Evolutionary conservation across 2,329 filamentous ascomycete species (phyloP).

Genomic region (Venturia effusa): DNA sequence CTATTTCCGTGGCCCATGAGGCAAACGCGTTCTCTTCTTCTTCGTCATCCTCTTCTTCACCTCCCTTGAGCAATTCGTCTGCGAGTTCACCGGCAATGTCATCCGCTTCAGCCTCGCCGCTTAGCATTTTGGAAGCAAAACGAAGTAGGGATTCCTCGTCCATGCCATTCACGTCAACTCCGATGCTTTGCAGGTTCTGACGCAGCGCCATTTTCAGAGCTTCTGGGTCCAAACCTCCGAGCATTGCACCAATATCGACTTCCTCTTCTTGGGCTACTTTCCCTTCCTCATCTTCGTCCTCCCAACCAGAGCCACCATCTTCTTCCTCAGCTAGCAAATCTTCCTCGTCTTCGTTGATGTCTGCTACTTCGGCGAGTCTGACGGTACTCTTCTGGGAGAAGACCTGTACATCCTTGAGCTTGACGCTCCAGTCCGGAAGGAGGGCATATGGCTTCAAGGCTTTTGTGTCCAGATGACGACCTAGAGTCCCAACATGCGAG

Average conservation of each 20-base stretch:
- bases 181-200: neutral
- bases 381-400: neutral
- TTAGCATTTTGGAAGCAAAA: slow-evolving; percentile 8
- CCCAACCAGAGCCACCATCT: slow-evolving; percentile 5
- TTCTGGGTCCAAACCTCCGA: slow-evolving; percentile 9
- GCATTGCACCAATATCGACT: slow-evolving; percentile 1
- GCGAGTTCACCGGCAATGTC: slow-evolving; percentile 9
- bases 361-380: slow-evolving; percentile 7
- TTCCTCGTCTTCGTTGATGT: slow-evolving; percentile 9
- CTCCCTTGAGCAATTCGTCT: slow-evolving; percentile 6
- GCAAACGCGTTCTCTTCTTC: neutral
- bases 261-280: neutral
- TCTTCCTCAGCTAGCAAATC: neutral
- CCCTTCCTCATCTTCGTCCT: slow-evolving; percentile 7
- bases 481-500: neutral
- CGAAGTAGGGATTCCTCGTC: slow-evolving; percentile 9
- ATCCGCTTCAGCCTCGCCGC: slow-evolving; percentile 8
- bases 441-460: slow-evolving; percentile 26
- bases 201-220: slow-evolving; percentile 9
- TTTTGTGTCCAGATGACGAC: neutral
- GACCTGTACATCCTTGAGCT: slow-evolving; percentile 16
- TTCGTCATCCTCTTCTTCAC: neutral
- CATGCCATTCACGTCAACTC: neutral
- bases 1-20: neutral
- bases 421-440: slow-evolving; percentile 34